A percentile compares a stretch with the other conserved stretches of the same genome.
These are phyloP conservation scores for Lindgomyces ingoldianus DNA, from an alignment of 495 filamentous ascomycete genomes.

Conservation along the genomic window DNA sequence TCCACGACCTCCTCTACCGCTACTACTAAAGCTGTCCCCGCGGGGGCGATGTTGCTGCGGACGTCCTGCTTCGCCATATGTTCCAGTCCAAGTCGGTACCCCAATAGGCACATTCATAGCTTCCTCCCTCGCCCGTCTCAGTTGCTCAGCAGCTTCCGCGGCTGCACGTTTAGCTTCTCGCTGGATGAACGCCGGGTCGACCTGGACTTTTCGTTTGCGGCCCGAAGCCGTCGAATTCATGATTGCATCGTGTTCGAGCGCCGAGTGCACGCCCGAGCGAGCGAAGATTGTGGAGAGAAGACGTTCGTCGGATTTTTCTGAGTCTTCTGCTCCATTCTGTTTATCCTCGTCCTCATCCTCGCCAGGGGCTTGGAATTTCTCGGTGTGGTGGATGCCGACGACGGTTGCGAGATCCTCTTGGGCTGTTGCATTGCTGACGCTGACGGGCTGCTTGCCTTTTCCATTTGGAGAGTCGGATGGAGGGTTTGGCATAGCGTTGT, in stretches of 20 bases:
- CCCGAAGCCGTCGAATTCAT: constrained; percentile 56
- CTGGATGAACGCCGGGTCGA: constrained; percentile 72
- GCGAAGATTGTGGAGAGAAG: constrained; percentile 87
- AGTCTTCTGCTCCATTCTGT: constrained; percentile 3
- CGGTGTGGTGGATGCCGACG: constrained; percentile 60
- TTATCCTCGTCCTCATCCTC: constrained; percentile 6
- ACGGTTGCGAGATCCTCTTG: constrained; percentile 47
- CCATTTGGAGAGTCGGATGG: constrained; percentile 28
- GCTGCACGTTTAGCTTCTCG: constrained; percentile 79
- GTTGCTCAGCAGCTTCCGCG: constrained; percentile 69
- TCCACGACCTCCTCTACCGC: background rate
- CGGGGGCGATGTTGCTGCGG: constrained; percentile 45
- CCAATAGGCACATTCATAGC: constrained; percentile 74
- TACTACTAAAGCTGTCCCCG: too few relatives aligned
- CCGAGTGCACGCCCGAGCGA: constrained; percentile 76
- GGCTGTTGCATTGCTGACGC: constrained; percentile 6
- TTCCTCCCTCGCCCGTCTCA: constrained; percentile 70
- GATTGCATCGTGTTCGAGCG: constrained; percentile 86
- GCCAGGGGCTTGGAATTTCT: constrained; percentile 47
- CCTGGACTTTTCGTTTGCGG: constrained; percentile 61
- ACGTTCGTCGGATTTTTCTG: constrained; percentile 56
- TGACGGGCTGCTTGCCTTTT: constrained; percentile 34
- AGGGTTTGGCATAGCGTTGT: constrained; percentile 32
- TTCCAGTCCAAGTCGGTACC: constrained; percentile 91
- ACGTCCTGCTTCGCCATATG: constrained; percentile 70